Percentiles rank a stretch among this genome's conserved stretches.
These are phyloP conservation scores for Gracilaria gracilis DNA, from an alignment of 23 red algal species.

Conservation along the genomic window DNA sequence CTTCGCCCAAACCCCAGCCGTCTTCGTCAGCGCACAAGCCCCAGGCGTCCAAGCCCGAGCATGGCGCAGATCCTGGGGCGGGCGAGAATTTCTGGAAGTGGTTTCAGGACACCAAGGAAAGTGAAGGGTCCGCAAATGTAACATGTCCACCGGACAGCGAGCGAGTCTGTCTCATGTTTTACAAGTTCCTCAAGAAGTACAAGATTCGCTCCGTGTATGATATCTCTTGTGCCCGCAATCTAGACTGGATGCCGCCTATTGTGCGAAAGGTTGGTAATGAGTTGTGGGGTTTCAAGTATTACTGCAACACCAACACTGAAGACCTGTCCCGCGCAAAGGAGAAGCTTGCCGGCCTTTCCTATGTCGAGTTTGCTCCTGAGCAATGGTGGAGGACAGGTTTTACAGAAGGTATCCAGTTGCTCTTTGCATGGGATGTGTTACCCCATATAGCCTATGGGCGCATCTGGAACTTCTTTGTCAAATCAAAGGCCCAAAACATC, in stretches of 20 bases:
- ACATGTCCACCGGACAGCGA: conserved; percentile 56
- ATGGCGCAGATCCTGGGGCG: conserved; percentile 62
- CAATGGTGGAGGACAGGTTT: conserved; percentile 79
- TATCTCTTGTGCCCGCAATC: conserved; percentile 61
- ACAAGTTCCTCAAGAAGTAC: conserved; percentile 80
- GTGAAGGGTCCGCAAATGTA: conserved; percentile 26
- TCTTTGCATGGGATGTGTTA: conserved; percentile 78
- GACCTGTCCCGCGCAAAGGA: conserved; percentile 59
- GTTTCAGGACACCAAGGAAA: conserved; percentile 85
- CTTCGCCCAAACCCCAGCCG: not conserved
- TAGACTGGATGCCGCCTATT: conserved; percentile 61
- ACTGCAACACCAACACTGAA: conserved; percentile 48
- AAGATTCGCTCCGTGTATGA: conserved; percentile 75
- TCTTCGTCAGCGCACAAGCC: not conserved
- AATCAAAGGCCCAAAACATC: conserved; percentile 53
- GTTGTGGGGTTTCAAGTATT: conserved; percentile 82
- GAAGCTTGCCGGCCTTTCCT: conserved; percentile 39
- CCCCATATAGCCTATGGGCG: conserved; percentile 78
- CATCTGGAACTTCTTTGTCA: conserved; percentile 83
- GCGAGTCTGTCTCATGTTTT: conserved; percentile 72
- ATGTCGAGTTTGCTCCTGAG: conserved; percentile 68
- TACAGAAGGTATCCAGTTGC: conserved; percentile 61
- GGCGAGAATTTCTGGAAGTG: conserved; percentile 85
- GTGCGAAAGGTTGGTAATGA: conserved; percentile 62
- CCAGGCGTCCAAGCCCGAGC: not conserved